Evolutionary conservation across 352 stramenopile genomes (phyloP), one percentile per base, ranked within the genome.

Genomic region (Pythium sukuiense): DNA sequence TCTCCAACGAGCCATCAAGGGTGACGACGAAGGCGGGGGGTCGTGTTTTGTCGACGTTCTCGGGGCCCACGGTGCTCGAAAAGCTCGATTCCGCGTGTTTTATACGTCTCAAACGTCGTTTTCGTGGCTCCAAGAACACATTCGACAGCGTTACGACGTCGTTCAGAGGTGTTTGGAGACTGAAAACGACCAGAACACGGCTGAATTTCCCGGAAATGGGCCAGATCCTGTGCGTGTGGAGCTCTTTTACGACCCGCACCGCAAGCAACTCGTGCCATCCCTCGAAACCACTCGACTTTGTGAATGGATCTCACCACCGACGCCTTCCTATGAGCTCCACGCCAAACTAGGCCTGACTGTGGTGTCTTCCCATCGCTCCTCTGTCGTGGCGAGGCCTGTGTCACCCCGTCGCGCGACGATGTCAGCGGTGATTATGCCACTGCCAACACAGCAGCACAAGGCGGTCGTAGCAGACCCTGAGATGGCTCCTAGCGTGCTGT

Each of bases 111-210:
- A 57, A 5, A 43, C 45, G 20, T 80, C 69, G 20, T 70, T 79
- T 39, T 63, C 69, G 55, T 80, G 74, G 74, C 66, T 85, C 3
- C 60, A 63, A n/a, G 56, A 73, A 24, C 69, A 81, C 37, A 69
- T 79, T 26, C 30, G 26, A 4, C 30, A 60, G 41, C 32, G 61
- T 24, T 30, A 58, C 54, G n/a, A 61, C n/a, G 20, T 56, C 43
- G 29, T 69, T 33, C 35, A 7, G 18, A 32, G 30, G 16, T 20
- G 26, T 48, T 37, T n/a, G n/a, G 7, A 20, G 24, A 18, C 55
- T 55, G 55, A 74, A 41, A 55, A 64, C 9, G 59, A 61, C 11
- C 52, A 60, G 0, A 9, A 16, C 4, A 46, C 6, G 7, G n/a
- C 18, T 29, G 43, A 50, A 14, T 29, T 6, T 3, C 16, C 20